Percentiles rank a stretch among this genome's conserved stretches.
Conservation (phyloP, 345 rosid genomes). For the Acer saccharum region DNA sequence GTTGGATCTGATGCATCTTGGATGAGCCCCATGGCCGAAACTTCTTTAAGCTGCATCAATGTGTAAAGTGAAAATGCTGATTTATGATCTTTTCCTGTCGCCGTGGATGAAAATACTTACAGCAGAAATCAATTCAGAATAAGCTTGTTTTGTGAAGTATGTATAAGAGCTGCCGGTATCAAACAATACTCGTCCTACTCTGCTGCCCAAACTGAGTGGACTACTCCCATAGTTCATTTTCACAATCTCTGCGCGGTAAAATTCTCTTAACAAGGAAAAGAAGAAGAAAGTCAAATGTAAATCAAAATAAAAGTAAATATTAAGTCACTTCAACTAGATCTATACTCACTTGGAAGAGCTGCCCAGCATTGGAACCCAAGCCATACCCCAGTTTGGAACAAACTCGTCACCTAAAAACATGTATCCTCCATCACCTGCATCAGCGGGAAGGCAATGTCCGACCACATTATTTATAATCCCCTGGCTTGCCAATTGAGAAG, state of each 20-base stretch:
- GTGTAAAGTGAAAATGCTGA: neutral
- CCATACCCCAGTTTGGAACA: constrained; percentile 68
- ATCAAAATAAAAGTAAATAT: neutral
- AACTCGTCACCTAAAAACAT: constrained; percentile 88
- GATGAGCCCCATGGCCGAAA: constrained; percentile 44
- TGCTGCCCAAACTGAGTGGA: constrained; percentile 42
- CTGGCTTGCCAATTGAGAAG: constrained; percentile 87
- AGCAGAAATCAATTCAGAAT: constrained; percentile 61
- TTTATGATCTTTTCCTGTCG: neutral
- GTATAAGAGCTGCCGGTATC: constrained; percentile 96
- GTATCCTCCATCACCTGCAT: constrained; percentile 65
- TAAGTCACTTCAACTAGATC: constrained; percentile 9
- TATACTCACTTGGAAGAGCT: constrained; percentile 59
- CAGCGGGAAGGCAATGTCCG: constrained; percentile 84
- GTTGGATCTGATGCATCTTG: constrained; percentile 64
- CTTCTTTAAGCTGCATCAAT: constrained; percentile 58
- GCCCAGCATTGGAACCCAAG: constrained; percentile 84
- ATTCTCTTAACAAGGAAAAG: constrained; percentile 43
- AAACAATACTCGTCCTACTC: constrained; percentile 51
- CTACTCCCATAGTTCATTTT: constrained; percentile 66
- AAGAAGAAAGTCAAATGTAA: constrained; percentile 15
- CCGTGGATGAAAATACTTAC: constrained; percentile 46
- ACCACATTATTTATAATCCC: constrained; percentile 80
- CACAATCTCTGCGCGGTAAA: constrained; percentile 55
- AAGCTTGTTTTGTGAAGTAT: constrained; percentile 73